Evolutionary conservation across 1,139 yeast species (phyloP).

Genomic region (Hansenula lynferdii): DNA sequence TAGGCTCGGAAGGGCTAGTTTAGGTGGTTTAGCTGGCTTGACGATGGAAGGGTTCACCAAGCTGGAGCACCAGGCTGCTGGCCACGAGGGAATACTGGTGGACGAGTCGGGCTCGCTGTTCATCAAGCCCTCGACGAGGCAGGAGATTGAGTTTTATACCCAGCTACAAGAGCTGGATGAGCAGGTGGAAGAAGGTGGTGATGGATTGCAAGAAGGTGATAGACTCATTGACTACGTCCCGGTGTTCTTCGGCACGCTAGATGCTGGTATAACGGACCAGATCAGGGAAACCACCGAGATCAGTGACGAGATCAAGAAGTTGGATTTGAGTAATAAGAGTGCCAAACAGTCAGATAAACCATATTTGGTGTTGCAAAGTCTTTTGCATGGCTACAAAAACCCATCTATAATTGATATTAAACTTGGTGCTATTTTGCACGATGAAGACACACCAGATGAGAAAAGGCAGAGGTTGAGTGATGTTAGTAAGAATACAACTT

Average conservation of each 20-base stretch:
- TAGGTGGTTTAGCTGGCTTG: neutral
- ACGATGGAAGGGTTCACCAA: slow-evolving; percentile 4
- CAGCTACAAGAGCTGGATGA: slow-evolving; percentile 25
- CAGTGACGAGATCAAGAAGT: slow-evolving; percentile 12
- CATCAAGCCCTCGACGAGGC: slow-evolving; percentile 58
- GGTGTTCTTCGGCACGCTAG: slow-evolving; percentile 35
- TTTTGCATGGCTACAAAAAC: slow-evolving; percentile 50
- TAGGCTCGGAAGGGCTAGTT: neutral
- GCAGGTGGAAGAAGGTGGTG: slow-evolving; percentile 22
- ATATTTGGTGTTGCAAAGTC: slow-evolving; percentile 71
- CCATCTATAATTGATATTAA: slow-evolving; percentile 85
- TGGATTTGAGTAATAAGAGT: slow-evolving; percentile 5
- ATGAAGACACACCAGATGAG: slow-evolving; percentile 49
- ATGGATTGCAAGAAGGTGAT: slow-evolving; percentile 18
- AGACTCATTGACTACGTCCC: slow-evolving; percentile 48
- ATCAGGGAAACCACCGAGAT: slow-evolving; percentile 16
- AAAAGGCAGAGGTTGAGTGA: slow-evolving; percentile 55
- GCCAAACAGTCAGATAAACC: slow-evolving; percentile 16
- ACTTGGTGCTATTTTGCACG: slow-evolving; percentile 69
- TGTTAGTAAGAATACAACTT: slow-evolving; percentile 71
- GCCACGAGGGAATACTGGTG: slow-evolving; percentile 77
- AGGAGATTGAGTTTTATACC: slow-evolving; percentile 71
- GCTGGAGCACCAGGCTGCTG: slow-evolving; percentile 61
- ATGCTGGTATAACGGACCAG: slow-evolving; percentile 34
- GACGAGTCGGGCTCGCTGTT: slow-evolving; percentile 60